Base-by-base conservation (phyloP, 805 yeast species). In the Metschnikowia aberdeeniae region DNA sequence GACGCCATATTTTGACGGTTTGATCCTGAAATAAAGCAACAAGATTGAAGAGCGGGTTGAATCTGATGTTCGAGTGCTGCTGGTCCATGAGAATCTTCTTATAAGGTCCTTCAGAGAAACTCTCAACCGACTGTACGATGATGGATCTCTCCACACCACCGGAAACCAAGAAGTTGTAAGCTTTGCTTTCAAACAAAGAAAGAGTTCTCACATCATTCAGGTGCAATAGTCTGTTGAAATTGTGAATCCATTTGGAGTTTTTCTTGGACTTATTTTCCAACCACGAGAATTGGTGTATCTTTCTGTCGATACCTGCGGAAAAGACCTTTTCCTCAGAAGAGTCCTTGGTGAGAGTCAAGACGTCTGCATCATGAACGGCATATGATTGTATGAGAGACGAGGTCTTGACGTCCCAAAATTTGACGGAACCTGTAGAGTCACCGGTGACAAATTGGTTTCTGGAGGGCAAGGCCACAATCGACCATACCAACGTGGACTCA, bases 371-470 rank as follows among this genome's bases (percentile, higher is more conserved):
- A 60, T 93, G 98, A 9, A 81, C 80, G 52, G 80, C 77, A 63
- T 89, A 89, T 20, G 86, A 80, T 64, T 92, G 98, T 42, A 80
- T 72, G 47, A 93, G 69, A 1, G 96, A 82, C 54, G 81, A 82
- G 54, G 80, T 83, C 39, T 78, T 76, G 51, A 84, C 72, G 58
- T 92, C 96, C 99, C 99, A 93, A 52, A 93, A 77, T 64, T 92
- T 92, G 42, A 93, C 79, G 7, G 86, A 76, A 1, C 99, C 99
- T 1, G 97, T 92, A 5, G 97, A 89, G 67, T 93, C 99, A 44
- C 98, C 99, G 49, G 89, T 81, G n/a, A 88, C 95, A 47, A 93
- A 76, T 62, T 89, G 95, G 44, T 79, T 73, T 40, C 77, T 76
- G 34, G 70, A 61, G 5, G 84, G 81, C 47, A 90, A 67, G 28